Conservation (phyloP, 345 rosid species). For the Punica granatum region DNA sequence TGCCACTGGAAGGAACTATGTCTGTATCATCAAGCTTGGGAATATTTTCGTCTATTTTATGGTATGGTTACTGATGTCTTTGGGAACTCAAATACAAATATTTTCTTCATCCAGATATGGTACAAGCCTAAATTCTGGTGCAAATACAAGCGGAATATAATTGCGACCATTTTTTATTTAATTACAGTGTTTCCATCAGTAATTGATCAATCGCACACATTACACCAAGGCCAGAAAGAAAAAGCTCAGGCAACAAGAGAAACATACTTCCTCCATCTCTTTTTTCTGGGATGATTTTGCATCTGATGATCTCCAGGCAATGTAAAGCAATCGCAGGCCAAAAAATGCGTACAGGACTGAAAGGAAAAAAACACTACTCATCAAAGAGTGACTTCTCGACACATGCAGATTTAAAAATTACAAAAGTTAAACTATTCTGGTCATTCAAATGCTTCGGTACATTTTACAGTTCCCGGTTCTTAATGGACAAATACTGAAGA, state of each 20-base stretch:
- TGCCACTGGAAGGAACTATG: not conserved
- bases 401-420: not conserved
- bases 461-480: not conserved
- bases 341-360: slow-evolving; percentile 56
- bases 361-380: not conserved
- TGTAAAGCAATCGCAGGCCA: slow-evolving; percentile 89
- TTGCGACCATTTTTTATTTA: not conserved
- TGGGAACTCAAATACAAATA: not conserved
- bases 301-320: slow-evolving; percentile 98
- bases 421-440: not conserved
- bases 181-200: not conserved
- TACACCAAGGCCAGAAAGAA: too few species aligned
- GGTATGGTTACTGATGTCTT: not conserved
- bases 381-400: not conserved
- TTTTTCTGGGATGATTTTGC: slow-evolving; percentile 86
- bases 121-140: not conserved
- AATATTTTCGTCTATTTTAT: not conserved
- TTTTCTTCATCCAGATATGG: not conserved
- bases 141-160: not conserved
- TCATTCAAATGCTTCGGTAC: not conserved
- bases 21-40: not conserved
- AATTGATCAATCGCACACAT: not conserved
- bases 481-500: not conserved
- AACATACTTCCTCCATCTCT: slow-evolving; percentile 93
- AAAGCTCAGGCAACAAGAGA: not conserved